Conservation (phyloP, 352 stramenopile species). For the Pythium dissotocum region DNA sequence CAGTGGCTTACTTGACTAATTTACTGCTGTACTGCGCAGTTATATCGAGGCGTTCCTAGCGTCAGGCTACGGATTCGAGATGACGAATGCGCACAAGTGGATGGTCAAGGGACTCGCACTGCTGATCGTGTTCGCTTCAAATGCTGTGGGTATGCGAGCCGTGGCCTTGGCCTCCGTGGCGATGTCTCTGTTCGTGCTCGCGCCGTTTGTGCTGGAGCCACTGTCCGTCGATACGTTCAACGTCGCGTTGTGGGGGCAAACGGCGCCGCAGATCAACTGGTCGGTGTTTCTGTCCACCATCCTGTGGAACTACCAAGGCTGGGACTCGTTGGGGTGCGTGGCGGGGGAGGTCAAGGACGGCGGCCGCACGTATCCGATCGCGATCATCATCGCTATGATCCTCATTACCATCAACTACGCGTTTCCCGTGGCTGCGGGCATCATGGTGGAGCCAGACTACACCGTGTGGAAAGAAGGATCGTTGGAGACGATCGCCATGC, state of each 20-base stretch:
- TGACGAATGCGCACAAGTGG: conserved; percentile 62
- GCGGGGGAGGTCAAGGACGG: conserved; percentile 84
- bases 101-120: conserved; percentile 70
- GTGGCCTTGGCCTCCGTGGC: conserved; percentile 73
- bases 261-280: conserved; percentile 75
- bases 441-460: conserved; percentile 78
- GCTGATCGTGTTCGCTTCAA: conserved; percentile 69
- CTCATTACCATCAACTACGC: conserved; percentile 87
- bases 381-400: conserved; percentile 77
- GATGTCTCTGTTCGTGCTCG: conserved; percentile 84
- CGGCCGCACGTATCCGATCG: conserved; percentile 78
- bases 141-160: conserved; percentile 74
- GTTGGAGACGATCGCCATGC: conserved; percentile 78
- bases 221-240: conserved; percentile 76
- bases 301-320: conserved; percentile 89
- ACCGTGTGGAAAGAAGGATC: conserved; percentile 71
- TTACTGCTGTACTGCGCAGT: conserved; percentile 21
- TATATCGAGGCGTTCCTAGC: conserved; percentile 79
- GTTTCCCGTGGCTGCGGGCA: conserved; percentile 76
- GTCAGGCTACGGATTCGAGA: conserved; percentile 52
- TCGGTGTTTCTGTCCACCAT: conserved; percentile 86
- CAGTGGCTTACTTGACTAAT: neutral
- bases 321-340: conserved; percentile 85
- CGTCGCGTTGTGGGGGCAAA: conserved; percentile 65
- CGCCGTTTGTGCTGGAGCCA: conserved; percentile 77